Percentiles rank a stretch among this genome's conserved stretches.
Evolutionary conservation across 495 filamentous ascomycete genomes (phyloP).

Genomic region (Trichoderma parareesei): DNA sequence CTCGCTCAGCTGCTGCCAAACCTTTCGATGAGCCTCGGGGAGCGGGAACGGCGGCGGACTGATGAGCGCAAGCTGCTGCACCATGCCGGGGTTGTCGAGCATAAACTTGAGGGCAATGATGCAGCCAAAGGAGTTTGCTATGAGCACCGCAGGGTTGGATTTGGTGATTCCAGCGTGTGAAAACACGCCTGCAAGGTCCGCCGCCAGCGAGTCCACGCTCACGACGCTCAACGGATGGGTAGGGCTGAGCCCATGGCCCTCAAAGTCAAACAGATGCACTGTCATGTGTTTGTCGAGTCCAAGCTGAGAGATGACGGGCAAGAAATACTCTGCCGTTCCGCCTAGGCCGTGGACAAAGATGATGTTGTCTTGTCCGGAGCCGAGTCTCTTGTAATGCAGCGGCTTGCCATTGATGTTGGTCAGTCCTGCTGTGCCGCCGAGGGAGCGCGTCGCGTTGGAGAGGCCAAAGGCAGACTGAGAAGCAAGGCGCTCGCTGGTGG

Average conservation of each 20-base stretch:
- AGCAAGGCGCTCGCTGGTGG: slow-evolving; percentile 15
- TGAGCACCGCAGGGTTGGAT: slow-evolving; percentile 37
- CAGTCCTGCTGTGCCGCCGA: slow-evolving; percentile 25
- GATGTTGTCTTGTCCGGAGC: slow-evolving; percentile 24
- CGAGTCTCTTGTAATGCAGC: slow-evolving; percentile 28
- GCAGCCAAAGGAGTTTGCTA: slow-evolving; percentile 29
- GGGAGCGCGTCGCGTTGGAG: slow-evolving; percentile 22
- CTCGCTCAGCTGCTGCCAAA: not conserved
- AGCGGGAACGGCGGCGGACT: slow-evolving; percentile 33
- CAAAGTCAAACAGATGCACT: slow-evolving; percentile 41
- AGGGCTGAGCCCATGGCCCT: slow-evolving; percentile 46
- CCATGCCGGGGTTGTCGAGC: slow-evolving; percentile 26
- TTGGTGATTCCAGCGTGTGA: slow-evolving; percentile 17
- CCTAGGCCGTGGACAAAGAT: slow-evolving; percentile 33
- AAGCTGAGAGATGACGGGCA: slow-evolving; percentile 30
- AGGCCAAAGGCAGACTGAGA: slow-evolving; percentile 20
- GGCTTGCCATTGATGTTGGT: slow-evolving; percentile 37
- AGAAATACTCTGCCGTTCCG: not conserved
- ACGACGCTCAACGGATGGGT: slow-evolving; percentile 32
- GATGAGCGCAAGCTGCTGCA: slow-evolving; percentile 35
- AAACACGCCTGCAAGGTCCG: slow-evolving; percentile 36
- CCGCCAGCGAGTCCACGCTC: slow-evolving; percentile 33
- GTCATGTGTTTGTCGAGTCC: slow-evolving; percentile 20
- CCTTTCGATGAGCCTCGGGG: slow-evolving; percentile 22
- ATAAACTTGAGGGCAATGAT: slow-evolving; percentile 25